Conservation (phyloP, 73 alveolate species). For the Halteria grandinella region DNA sequence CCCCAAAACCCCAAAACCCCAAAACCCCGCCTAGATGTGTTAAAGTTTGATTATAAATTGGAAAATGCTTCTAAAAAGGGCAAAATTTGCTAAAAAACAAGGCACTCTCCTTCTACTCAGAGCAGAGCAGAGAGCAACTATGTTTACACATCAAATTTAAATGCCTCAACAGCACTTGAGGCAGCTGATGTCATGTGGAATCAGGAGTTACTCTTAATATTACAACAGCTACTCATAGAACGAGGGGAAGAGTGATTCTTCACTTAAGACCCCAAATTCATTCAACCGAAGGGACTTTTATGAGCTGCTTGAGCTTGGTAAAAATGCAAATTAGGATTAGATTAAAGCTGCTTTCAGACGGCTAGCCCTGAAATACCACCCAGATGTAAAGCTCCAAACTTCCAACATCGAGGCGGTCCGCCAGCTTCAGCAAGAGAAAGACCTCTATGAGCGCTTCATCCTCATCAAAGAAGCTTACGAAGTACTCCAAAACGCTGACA, state of each 20-base stretch:
- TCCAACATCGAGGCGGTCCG: too few species aligned
- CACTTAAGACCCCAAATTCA: neutral
- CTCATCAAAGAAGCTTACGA: slow-evolving; percentile 36
- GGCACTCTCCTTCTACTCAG: too few species aligned
- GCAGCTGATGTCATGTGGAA: too few species aligned
- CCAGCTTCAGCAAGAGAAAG: neutral
- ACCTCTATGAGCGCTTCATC: neutral
- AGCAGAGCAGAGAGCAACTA: too few species aligned
- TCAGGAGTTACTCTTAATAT: too few species aligned
- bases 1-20: too few species aligned
- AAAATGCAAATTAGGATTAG: neutral
- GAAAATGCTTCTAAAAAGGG: too few species aligned
- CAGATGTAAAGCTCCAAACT: neutral
- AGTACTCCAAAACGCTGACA: neutral
- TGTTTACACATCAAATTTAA: too few species aligned
- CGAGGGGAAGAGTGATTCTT: neutral
- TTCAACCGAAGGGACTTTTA: neutral
- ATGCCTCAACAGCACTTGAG: too few species aligned
- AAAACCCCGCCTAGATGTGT: too few species aligned
- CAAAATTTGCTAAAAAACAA: too few species aligned
- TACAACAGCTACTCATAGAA: too few species aligned
- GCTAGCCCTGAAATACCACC: slow-evolving; percentile 9
- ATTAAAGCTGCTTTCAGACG: neutral
- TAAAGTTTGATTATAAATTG: neutral
- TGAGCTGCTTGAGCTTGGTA: neutral